Base-by-base conservation (phyloP, 495 filamentous ascomycete species). In the Jackrogersella multiformis region DNA sequence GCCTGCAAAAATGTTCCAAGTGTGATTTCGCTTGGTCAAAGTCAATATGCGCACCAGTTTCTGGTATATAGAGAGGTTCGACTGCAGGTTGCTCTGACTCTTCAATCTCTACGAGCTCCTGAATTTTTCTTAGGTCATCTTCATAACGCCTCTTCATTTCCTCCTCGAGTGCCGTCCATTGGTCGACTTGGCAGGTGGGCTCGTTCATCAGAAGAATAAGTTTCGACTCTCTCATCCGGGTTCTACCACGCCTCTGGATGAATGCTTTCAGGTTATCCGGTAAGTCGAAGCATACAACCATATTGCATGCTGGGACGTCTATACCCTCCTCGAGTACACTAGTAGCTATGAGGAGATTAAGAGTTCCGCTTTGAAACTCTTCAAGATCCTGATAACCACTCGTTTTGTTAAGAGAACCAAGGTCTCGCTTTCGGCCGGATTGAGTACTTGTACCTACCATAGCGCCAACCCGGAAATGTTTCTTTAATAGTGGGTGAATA, bases 241-340 rank as follows among this genome's bases (percentile, higher is more conserved):
- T 94, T 55, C 95, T 82, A 1, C 94, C 94, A 13, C 94, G 87
- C 18, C 94, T 85, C 73, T 99, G 94, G 15, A 99, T 87, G 74
- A 94, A 97, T 0, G 92, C 90, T 69, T 94, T 94, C 26, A 96
- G 77, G 56, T 90, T 94, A 5, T 79, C 74, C 3, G 92, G 92
- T 36, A 82, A 78, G 61, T 96, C 87, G 70, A 91, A 96, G 71
- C 92, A 95, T n/a, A 97, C 81, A 10, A 97, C 92, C 30, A 92
- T 71, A 69, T 94, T 91, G 74, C 94, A 97, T 5, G 88, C 87
- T 7, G 89, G 89, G 2, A 97, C 84, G 74, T 97, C 94, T 36
- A 99, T 91, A 0, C 94, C 95, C 77, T 99, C 95, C 76, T 98
- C 94, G 0, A 96, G 79, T 0, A 94, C 94, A 69, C 86, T 90